phyloP scores from a whole-genome alignment of 2,329 filamentous ascomycete species.

The Orbilia blumenaviensis region DNA sequence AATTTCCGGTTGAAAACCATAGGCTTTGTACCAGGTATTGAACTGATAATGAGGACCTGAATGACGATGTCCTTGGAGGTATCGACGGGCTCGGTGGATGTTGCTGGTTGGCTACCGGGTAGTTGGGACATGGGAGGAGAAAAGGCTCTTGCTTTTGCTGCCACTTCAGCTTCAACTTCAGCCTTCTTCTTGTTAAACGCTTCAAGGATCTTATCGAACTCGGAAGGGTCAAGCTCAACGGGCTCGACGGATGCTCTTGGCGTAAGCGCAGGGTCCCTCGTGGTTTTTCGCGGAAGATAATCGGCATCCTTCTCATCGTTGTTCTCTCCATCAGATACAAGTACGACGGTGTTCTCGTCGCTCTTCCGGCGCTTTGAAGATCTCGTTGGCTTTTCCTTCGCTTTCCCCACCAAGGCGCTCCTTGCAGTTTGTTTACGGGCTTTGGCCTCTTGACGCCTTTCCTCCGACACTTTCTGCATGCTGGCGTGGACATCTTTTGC shows the following conservation, averaged over 20 bases:
- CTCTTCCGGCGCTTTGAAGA: slow-evolving; percentile 41
- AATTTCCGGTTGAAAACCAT: slow-evolving; percentile 39
- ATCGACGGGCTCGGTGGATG: slow-evolving; percentile 23
- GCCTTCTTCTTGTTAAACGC: slow-evolving; percentile 26
- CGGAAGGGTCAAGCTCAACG: slow-evolving; percentile 18
- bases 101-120: slow-evolving; percentile 5
- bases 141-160: neutral
- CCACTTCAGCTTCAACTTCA: slow-evolving; percentile 1
- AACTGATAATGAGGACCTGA: slow-evolving; percentile 36
- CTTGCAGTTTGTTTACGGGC: slow-evolving; percentile 13
- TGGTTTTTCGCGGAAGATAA: slow-evolving; percentile 1
- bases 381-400: slow-evolving; percentile 14
- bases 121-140: neutral
- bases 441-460: slow-evolving; percentile 18
- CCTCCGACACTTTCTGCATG: slow-evolving; percentile 28
- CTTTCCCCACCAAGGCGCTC: neutral
- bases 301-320: slow-evolving; percentile 3
- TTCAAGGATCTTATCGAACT: slow-evolving; percentile 40
- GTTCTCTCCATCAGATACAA: slow-evolving; percentile 14
- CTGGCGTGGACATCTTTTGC: slow-evolving; percentile 35
- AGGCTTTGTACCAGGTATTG: slow-evolving; percentile 34
- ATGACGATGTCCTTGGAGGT: slow-evolving; percentile 39
- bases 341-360: slow-evolving; percentile 6
- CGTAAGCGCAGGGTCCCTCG: neutral
- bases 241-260: neutral